Percentiles rank a stretch among this genome's conserved stretches.
Conservation (phyloP, 768 basidiomycete genomes). For the Boletus rubescentipes region DNA sequence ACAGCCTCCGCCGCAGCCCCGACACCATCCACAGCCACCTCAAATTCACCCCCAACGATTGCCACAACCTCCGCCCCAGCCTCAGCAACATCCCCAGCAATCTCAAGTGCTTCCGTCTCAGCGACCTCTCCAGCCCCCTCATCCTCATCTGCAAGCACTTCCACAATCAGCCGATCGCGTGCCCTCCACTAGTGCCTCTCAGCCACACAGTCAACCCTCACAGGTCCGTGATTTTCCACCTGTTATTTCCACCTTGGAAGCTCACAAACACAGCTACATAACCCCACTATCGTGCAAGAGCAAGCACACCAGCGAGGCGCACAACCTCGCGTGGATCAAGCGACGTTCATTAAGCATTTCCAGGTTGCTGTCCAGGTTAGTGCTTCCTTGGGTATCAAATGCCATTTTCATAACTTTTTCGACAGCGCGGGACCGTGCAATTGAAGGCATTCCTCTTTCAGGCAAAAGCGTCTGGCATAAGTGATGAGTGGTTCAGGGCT, state of each 20-base stretch:
- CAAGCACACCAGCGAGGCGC: constrained; percentile 1
- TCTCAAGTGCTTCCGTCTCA: background rate
- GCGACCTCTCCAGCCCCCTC: constrained; percentile 1
- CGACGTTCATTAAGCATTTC: constrained; percentile 21
- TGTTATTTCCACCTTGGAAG: background rate
- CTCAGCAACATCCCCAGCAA: background rate
- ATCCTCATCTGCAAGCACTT: background rate
- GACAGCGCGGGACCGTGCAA: constrained; percentile 16
- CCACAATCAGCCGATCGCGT: background rate
- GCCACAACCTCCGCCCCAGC: background rate
- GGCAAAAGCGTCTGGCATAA: constrained; percentile 19
- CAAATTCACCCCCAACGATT: background rate
- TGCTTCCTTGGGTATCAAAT: background rate
- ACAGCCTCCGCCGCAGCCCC: background rate
- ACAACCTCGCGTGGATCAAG: constrained; percentile 5
- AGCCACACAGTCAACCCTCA: background rate
- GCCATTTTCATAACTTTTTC: background rate
- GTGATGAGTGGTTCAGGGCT: constrained; percentile 19
- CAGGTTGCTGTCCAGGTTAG: constrained; percentile 23
- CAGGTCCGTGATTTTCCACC: background rate
- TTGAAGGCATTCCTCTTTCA: constrained; percentile 13
- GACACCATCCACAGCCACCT: background rate
- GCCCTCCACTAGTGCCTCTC: background rate
- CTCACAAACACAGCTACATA: background rate
- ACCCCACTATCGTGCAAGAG: constrained; percentile 5